A percentile compares a stretch with the other conserved stretches of the same genome.
phyloP scores from a whole-genome alignment of 129 eudicot genomes.

The Tagetes patula region DNA sequence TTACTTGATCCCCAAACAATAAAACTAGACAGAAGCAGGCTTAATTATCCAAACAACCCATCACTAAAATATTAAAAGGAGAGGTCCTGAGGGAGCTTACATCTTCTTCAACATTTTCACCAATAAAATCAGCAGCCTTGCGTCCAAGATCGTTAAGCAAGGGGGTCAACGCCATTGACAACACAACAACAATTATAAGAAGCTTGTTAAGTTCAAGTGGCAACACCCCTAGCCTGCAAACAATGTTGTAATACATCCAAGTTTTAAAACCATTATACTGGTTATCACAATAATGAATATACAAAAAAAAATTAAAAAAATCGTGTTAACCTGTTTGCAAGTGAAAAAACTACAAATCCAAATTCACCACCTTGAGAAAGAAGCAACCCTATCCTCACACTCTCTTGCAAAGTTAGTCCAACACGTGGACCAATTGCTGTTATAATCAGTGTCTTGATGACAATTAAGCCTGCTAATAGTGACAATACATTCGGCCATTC shows the following conservation, averaged over 20 bases:
- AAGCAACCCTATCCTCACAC: constrained; percentile 91
- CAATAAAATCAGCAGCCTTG: constrained; percentile 74
- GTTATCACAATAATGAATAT: no score
- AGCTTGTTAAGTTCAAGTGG: constrained; percentile 98
- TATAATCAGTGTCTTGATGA: constrained; percentile 83
- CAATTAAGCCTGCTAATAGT: constrained; percentile 84
- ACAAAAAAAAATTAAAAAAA: no score
- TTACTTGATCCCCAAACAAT: not conserved
- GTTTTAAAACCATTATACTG: not conserved
- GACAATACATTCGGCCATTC: constrained; percentile 98
- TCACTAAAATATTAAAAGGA: not conserved
- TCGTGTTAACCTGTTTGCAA: constrained; percentile 71
- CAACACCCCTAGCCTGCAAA: constrained; percentile 88
- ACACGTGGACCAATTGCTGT: constrained; percentile 98
- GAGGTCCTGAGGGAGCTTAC: constrained; percentile 45
- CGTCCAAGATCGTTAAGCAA: constrained; percentile 83
- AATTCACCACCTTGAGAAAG: constrained; percentile 98
- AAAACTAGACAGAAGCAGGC: not conserved
- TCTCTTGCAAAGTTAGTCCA: constrained; percentile 84
- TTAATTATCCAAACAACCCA: constrained; percentile 7
- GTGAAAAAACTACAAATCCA: constrained; percentile 92
- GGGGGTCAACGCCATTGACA: constrained; percentile 96
- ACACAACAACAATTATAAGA: constrained; percentile 91
- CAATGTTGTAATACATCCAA: not conserved
- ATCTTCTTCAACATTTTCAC: constrained; percentile 48